These are phyloP conservation scores for Artemisia princeps DNA, from an alignment of 140 eudicot species.

Conservation along the genomic window DNA sequence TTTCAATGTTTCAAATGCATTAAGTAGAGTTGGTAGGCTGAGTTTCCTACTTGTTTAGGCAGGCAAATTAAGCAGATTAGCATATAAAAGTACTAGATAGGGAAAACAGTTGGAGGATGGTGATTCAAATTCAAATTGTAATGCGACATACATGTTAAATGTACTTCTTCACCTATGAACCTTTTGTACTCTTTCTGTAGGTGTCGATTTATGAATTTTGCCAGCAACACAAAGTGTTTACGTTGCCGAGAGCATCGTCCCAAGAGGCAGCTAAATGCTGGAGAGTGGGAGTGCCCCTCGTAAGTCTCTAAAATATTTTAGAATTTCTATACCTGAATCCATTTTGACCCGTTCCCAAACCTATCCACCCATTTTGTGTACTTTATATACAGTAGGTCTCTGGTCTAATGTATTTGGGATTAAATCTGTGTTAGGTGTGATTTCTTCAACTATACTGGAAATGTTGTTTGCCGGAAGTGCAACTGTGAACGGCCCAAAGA, in stretches of 20 bases:
- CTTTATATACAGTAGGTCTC: neutral
- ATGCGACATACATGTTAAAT: constrained; percentile 9
- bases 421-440: constrained; percentile 45
- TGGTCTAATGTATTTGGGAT: constrained; percentile 5
- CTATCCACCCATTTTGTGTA: no score
- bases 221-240: constrained; percentile 66
- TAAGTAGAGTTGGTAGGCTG: neutral
- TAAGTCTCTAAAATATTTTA: constrained; percentile 30
- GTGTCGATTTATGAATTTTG: constrained; percentile 74
- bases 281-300: constrained; percentile 95
- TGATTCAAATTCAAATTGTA: neutral
- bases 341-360: no score
- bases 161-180: neutral
- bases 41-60: neutral
- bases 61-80: neutral
- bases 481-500: constrained; percentile 36
- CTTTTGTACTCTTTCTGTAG: constrained; percentile 25
- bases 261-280: constrained; percentile 48
- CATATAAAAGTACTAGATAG: neutral
- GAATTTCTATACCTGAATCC: neutral
- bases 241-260: constrained; percentile 73
- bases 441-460: constrained; percentile 54
- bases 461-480: constrained; percentile 59
- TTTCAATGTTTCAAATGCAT: neutral
- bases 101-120: neutral